Evolutionary conservation across 1,284 basidiomycete species (phyloP), one percentile per base, ranked within the genome.

Genomic region (Pseudomicrostroma phylloplanum): DNA sequence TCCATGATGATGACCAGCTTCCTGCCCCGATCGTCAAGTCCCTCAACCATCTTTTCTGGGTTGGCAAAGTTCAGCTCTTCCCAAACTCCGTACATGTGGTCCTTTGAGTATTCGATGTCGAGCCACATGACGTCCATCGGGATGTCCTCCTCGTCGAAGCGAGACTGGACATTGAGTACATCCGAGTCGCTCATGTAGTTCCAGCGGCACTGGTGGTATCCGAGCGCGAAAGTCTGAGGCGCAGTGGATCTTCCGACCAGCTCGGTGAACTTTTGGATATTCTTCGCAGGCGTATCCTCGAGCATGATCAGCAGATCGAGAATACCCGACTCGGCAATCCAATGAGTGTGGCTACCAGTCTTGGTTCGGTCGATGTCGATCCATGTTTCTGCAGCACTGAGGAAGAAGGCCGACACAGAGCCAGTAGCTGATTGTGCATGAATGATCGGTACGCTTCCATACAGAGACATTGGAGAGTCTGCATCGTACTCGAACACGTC

Each of bases 1-100:
- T 99, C 96, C 56, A 98, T 83, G 72, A 99, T 98, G 55, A 93
- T 88, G 46, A 97, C 93, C 86, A 97, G 94, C 86, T 96, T 96
- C 65, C 94, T 86, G 36, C 88, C 91, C 63, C 86, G 83, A 46
- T 86, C 88, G 59, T 90, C 90, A 2, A 98, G 89, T 57, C 90
- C 89, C 58, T 90, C 86, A 63, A 89, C 86, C 96, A 99, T 97
- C 55, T 89, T 86, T 30, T 91, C 87, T 0, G 96, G 94, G 76
- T 96, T 89, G 9, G 92, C 91, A 86, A 98, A 98, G 49, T 84
- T 85, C 81, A 88, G 89, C 68, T 88, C 83, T 76, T 97, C 88
- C 96, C 96, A 98, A 62, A 97, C 90, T 80, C 97, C 93, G 84
- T 97, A 98, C 81, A 92, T 90, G 82, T 96, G 92, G 57, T 92